Evolutionary conservation across 768 basidiomycete genomes (phyloP).

Genomic region (Agaricus subrufescens): DNA sequence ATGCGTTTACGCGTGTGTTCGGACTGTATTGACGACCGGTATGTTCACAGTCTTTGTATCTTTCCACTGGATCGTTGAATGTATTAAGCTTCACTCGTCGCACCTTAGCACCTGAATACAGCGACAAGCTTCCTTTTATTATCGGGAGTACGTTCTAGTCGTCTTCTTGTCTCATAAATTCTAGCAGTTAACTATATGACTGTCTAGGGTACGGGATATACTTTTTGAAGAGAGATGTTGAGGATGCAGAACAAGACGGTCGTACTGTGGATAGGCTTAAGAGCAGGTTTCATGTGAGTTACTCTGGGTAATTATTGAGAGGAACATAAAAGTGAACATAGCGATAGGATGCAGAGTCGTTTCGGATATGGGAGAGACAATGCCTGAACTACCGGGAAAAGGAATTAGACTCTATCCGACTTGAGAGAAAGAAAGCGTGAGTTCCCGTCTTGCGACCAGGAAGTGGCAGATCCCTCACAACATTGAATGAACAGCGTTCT

Average conservation of each 20-base stretch:
- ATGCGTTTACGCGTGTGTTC: not conserved
- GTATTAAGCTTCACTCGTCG: not conserved
- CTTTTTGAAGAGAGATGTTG: not conserved
- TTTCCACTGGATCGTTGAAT: not conserved
- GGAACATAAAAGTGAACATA: not conserved
- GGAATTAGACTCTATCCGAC: not conserved
- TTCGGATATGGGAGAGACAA: not conserved
- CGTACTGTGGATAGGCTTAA: too few relatives aligned
- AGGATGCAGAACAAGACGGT: too few relatives aligned
- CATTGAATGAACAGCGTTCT: not conserved
- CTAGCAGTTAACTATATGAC: not conserved
- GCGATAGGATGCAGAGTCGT: not conserved
- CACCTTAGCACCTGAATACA: too few relatives aligned
- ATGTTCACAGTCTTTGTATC: not conserved
- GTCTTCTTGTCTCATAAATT: too few relatives aligned
- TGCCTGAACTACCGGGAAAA: not conserved
- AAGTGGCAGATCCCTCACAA: too few relatives aligned
- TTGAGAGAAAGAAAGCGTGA: not conserved
- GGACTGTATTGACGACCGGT: not conserved
- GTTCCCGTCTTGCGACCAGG: not conserved
- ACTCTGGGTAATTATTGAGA: not conserved
- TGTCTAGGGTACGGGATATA: not conserved
- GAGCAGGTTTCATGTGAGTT: not conserved
- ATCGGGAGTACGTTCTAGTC: not conserved
- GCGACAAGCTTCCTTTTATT: not conserved